Evolutionary conservation across 352 stramenopile genomes (phyloP).

Genomic region (Phytophthora megakarya): DNA sequence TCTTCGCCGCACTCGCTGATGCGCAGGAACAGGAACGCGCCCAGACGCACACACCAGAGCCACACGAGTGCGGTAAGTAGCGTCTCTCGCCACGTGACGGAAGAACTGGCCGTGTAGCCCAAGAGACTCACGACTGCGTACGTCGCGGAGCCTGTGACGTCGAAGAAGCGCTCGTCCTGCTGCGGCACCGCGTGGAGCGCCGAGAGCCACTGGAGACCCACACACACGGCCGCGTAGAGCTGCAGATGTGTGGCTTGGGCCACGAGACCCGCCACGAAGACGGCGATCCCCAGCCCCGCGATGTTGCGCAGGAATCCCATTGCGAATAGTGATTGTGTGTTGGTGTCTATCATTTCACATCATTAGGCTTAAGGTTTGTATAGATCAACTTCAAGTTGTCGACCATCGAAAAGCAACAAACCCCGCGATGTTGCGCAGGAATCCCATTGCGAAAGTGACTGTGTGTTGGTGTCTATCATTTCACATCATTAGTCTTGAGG

Average conservation of each 20-base stretch:
- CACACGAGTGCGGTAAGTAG: constrained; percentile 72
- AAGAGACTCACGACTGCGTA: constrained; percentile 66
- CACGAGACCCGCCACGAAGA: constrained; percentile 46
- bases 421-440: constrained; percentile 49
- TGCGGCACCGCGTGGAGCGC: constrained; percentile 71
- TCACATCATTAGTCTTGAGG: background rate
- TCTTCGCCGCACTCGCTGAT: constrained; percentile 73
- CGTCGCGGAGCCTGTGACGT: constrained; percentile 82
- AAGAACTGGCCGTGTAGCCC: constrained; percentile 28
- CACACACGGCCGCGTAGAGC: constrained; percentile 51
- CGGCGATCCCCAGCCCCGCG: constrained; percentile 41
- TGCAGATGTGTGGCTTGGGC: constrained; percentile 43
- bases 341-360: constrained; percentile 3
- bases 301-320: constrained; percentile 55
- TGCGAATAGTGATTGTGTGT: background rate
- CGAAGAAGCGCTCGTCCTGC: constrained; percentile 81
- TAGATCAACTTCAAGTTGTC: background rate
- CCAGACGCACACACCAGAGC: constrained; percentile 80
- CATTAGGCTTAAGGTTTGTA: background rate
- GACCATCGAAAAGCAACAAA: constrained; percentile 13
- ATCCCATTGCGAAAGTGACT: constrained; percentile 33
- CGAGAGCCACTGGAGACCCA: constrained; percentile 71
- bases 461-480: background rate
- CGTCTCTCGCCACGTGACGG: constrained; percentile 51
- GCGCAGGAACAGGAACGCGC: constrained; percentile 78